Base-by-base conservation (phyloP, 371 early-diverging fungal species). In the Mucor sp. region DNA sequence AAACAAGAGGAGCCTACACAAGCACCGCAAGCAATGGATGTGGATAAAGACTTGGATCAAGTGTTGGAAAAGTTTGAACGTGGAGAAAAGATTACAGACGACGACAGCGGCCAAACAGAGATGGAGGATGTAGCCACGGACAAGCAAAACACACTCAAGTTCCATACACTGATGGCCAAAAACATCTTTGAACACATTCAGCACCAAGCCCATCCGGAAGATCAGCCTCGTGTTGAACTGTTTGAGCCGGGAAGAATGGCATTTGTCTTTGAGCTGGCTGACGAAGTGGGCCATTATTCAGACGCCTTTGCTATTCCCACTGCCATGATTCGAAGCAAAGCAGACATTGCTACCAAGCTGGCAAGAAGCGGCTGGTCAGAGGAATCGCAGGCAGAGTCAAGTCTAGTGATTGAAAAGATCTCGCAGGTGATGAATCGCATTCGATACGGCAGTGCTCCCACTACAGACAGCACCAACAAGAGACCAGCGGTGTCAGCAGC, bases 171-270 rank as follows among this genome's bases (percentile, higher is more conserved):
- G 17, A 70, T 74, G 75, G 81, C 78, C 15, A 76, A 72, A 39
- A 76, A 81, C 39, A 74, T 81, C 35, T 63, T 50, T 21, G 65
- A 82, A 14, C 70, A 78, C 6, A 75, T 77, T 21, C 82, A 85
- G 23, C 69, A 76, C 12, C 62, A 58, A 63, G 23, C 19, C 6
- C 67, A 4, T 83, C 85, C 2, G 48, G 58, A 64, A 9, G 27
- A 50, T 15, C 56, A 35, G 6, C 32, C 23, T 21, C 66, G 35
- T 35, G 93, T 91, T 33, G 94, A 94, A 37, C 71, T 92, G 68
- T 95, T 96, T 67, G 58, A 83, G 11, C 90, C 92, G 0, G 94
- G 94, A 2, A 83, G 94, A 19, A 92, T 95, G 89, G 89, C 90
- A 3, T 95, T 89, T 75, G 80, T 88, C 11, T 93, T 95, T 75